Conservation (phyloP, 192 early-diverging fungal genomes). For the Umbelopsis vinacea region DNA sequence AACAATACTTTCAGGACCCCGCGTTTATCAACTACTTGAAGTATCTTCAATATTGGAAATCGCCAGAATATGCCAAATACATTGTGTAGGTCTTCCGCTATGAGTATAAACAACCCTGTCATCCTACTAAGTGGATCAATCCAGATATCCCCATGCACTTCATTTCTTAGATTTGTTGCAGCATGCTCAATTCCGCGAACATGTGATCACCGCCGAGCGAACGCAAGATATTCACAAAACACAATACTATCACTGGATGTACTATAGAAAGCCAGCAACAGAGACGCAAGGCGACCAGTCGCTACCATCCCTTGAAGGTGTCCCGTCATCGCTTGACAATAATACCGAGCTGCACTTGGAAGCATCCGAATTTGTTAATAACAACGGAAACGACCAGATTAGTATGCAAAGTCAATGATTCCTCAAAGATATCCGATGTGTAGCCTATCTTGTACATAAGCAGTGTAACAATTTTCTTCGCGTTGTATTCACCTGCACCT, state of each 20-base stretch:
- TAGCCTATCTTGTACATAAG: neutral
- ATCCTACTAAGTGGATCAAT: neutral
- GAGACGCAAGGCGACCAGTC: neutral
- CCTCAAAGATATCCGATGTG: neutral
- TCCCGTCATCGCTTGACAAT: neutral
- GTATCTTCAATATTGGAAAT: constrained; percentile 90
- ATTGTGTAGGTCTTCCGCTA: constrained; percentile 62
- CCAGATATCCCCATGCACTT: constrained; percentile 87
- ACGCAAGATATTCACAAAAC: constrained; percentile 75
- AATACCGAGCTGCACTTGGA: neutral
- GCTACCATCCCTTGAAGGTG: constrained; percentile 9
- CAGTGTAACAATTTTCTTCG: neutral
- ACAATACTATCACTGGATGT: constrained; percentile 82
- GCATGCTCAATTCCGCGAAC: constrained; percentile 77
- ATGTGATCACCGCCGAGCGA: constrained; percentile 72
- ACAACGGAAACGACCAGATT: neutral
- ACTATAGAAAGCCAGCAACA: constrained; percentile 49
- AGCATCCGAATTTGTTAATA: constrained; percentile 5
- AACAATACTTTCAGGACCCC: constrained; percentile 81
- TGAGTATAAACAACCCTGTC: neutral
- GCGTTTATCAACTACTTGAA: constrained; percentile 89
- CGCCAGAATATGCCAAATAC: constrained; percentile 89
- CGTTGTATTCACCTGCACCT: neutral
- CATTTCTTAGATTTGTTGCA: constrained; percentile 88
- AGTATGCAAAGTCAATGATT: constrained; percentile 3